Base-by-base conservation (phyloP, 176 grass and related monocot species). In the Aegilops tauschii region DNA sequence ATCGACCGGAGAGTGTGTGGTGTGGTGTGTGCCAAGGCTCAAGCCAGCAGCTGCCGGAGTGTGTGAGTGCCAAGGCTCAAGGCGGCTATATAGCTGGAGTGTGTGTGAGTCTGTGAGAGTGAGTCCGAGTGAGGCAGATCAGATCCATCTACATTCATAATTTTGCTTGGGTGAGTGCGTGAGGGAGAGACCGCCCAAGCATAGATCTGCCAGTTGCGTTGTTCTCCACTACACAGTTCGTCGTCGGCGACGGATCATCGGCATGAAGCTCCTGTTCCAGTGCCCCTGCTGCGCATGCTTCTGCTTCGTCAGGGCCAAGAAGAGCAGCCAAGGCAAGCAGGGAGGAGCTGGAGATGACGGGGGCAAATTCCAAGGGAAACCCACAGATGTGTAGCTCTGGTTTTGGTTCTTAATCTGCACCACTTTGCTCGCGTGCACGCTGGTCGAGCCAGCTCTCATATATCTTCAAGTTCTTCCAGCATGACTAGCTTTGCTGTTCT, bases 231-330 rank as follows among this genome's bases (percentile, higher is more conserved):
- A 9, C 40, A 12, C 11, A 56, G 44, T 56, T 65, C 74, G 6
- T 69, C 61, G 9, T 54, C 37, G 23, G 84, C 73, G 4, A 18
- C 39, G 16, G 42, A 75, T 20, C 47, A 6, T 32, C 28, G 25
- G 63, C 12, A 95, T 95, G 93, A 95, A 92, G 85, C 80, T 92
- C 79, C 73, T 95, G 88, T 92, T 95, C 83, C 93, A 84, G 29
- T 88, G 67, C 69, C 93, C 88, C 27, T 95, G 93, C 82, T 95
- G 93, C 85, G 90, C 88, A 20, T 95, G 90, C 88, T 95, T 95
- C 93, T 95, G 93, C 90, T 92, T 95, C 86, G 34, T 90, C 42
- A 95, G 61, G 90, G 35, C 80, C 79, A 86, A 75, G 80, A 92
- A 67, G 74, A 90, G 76, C 74, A 61, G 67, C 72, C 78, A 87